Base-by-base conservation (phyloP, 1,284 basidiomycete genomes). In the Tylopilus orsonianus region DNA sequence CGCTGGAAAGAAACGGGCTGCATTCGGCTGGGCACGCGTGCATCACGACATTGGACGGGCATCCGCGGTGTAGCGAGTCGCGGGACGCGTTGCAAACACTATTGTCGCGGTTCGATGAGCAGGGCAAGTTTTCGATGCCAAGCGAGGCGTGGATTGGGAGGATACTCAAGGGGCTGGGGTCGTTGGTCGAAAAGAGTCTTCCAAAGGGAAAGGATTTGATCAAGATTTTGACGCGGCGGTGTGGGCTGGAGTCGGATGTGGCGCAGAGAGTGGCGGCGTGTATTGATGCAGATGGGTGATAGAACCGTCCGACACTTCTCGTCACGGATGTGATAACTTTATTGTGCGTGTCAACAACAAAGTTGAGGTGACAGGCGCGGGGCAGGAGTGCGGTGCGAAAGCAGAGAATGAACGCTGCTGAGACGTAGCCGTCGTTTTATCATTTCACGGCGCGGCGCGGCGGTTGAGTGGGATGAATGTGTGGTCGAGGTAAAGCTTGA, bases 41-140 rank as follows among this genome's bases (percentile, higher is more conserved):
- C n/a, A 53, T 65, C 35, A 65, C 62, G 14, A 45, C 62, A 22
- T 27, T 62, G 8, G 49, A 52, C 0, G 44, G 54, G 0, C 60
- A 66, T 39, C 14, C 52, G 23, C 58, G 50, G 39, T 61, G 45
- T 13, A 37, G 20, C 4, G 52, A 46, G 34, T 65, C 63, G 18
- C 50, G 50, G 18, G 56, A 52, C 10, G 37, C 18, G 5, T 37
- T 65, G 3, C 54, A 52, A 8, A 14, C 36, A 0, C 44, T 65
- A 2, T 39, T 65, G 1, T 43, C 48, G 36, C 41, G 46, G 0
- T 59, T 54, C 13, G 53, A 64, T 9, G 54, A 57, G 1, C 58
- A 62, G 9, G 52, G 50, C 34, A 66, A 66, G 41, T 63, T 63
- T 18, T 54, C 56, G 49, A 66, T 63, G 64, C 60, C 62, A 20